Evolutionary conservation across 2,329 filamentous ascomycete species (phyloP).

Genomic region (Botryotinia convoluta): DNA sequence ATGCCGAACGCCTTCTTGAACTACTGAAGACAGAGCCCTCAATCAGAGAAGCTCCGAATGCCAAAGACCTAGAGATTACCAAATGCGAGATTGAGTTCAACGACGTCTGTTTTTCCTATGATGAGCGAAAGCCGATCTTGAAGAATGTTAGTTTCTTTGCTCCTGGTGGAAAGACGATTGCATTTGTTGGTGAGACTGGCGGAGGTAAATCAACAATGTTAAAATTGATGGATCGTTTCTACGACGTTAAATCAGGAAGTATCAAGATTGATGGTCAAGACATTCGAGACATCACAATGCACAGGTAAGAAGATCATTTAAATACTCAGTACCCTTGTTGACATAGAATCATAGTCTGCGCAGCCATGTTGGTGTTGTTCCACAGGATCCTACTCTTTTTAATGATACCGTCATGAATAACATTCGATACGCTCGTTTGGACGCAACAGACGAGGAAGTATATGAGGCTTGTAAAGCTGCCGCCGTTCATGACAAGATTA

Average conservation of each 20-base stretch:
- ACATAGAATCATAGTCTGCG: constrained; percentile 33
- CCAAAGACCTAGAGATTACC: constrained; percentile 45
- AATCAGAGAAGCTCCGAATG: constrained; percentile 49
- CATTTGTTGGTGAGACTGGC: constrained; percentile 47
- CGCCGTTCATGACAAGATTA: constrained; percentile 58
- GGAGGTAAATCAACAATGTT: constrained; percentile 46
- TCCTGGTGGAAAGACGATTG: constrained; percentile 42
- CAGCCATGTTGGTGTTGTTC: constrained; percentile 53
- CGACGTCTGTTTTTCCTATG: constrained; percentile 41
- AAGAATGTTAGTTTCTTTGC: constrained; percentile 40
- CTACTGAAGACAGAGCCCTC: constrained; percentile 57
- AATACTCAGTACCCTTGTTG: constrained; percentile 38
- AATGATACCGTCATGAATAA: constrained; percentile 48
- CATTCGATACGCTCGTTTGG: constrained; percentile 35
- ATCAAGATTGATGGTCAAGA: constrained; percentile 42
- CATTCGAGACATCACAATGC: constrained; percentile 43
- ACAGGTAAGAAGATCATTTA: constrained; percentile 48
- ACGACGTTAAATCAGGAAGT: constrained; percentile 43
- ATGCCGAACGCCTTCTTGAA: constrained; percentile 59
- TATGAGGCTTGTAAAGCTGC: constrained; percentile 54
- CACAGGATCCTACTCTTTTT: constrained; percentile 56
- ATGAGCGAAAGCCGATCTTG: constrained; percentile 36
- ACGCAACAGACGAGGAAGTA: constrained; percentile 35
- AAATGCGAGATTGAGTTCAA: constrained; percentile 40
- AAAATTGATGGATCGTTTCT: constrained; percentile 46